These are phyloP conservation scores for Camellia granthamiana DNA, from an alignment of 148 eudicot genomes.

Conservation along the genomic window DNA sequence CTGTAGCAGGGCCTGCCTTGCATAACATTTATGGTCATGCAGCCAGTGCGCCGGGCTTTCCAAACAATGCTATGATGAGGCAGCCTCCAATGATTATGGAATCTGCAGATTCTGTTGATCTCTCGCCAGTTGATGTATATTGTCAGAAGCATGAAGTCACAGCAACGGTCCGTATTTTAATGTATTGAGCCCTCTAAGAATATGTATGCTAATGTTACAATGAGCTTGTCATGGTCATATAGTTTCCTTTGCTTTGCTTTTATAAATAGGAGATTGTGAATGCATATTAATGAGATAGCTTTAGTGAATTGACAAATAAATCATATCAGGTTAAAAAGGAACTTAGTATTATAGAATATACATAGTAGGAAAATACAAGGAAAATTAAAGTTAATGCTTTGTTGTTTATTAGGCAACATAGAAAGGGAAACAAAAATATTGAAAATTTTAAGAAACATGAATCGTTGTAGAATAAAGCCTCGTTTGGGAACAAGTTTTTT, in stretches of 20 bases:
- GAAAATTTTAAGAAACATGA: too few relatives aligned
- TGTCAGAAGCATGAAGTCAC: constrained; percentile 87
- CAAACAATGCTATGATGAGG: constrained; percentile 53
- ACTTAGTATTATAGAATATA: background rate
- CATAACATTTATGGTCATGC: constrained; percentile 55
- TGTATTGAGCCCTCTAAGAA: background rate
- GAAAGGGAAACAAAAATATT: background rate
- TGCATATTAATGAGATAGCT: background rate
- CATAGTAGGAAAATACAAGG: background rate
- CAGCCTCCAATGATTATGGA: constrained; percentile 50
- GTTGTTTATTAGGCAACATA: background rate
- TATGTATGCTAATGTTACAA: background rate
- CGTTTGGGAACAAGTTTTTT: too few relatives aligned
- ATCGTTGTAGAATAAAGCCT: too few relatives aligned
- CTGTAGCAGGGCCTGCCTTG: constrained; percentile 41
- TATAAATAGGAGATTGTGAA: background rate
- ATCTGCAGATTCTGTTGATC: constrained; percentile 47
- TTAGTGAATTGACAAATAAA: background rate
- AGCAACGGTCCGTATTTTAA: constrained; percentile 63
- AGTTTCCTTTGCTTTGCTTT: background rate
- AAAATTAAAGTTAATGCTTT: background rate
- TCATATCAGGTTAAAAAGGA: background rate
- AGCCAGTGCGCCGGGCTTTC: constrained; percentile 41
- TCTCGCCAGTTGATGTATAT: constrained; percentile 70
- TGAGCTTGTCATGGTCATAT: background rate